Percentiles rank a stretch among this genome's conserved stretches.
These are phyloP conservation scores for Cryptococcus amylolentus DNA, from an alignment of 1,284 basidiomycete genomes.

Conservation along the genomic window DNA sequence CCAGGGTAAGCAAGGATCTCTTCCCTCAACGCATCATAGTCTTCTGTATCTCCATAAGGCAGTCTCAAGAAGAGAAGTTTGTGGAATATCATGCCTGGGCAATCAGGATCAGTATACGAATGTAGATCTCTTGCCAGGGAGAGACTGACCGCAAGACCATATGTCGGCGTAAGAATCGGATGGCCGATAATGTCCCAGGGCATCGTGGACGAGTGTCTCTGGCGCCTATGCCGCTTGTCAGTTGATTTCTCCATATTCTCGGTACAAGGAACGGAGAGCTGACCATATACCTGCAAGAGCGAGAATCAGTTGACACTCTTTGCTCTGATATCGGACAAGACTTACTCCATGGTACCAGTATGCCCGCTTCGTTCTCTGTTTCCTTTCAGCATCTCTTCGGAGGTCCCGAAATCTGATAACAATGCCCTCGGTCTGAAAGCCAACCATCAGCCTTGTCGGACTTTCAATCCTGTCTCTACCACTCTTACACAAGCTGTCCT, in stretches of 20 bases:
- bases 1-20: constrained; percentile 75
- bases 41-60: constrained; percentile 67
- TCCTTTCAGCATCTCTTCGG: constrained; percentile 75
- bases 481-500: constrained; percentile 61
- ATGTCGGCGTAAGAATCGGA: constrained; percentile 71
- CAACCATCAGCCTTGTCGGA: not conserved
- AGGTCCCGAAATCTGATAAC: constrained; percentile 92
- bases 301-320: not conserved
- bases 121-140: not conserved
- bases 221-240: constrained; percentile 55
- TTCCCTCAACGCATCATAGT: constrained; percentile 60
- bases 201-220: constrained; percentile 62
- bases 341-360: constrained; percentile 76
- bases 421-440: constrained; percentile 59
- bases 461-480: not conserved
- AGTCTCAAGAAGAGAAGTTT: constrained; percentile 83
- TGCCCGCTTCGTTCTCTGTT: constrained; percentile 72
- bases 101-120: not conserved
- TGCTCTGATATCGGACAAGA: not conserved
- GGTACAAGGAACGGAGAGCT: not conserved
- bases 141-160: constrained; percentile 54
- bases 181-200: constrained; percentile 61
- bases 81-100: constrained; percentile 75
- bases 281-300: constrained; percentile 37
- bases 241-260: too few relatives aligned